Conservation (phyloP, 2,329 filamentous ascomycete genomes). For the Fusarium acutatum region DNA sequence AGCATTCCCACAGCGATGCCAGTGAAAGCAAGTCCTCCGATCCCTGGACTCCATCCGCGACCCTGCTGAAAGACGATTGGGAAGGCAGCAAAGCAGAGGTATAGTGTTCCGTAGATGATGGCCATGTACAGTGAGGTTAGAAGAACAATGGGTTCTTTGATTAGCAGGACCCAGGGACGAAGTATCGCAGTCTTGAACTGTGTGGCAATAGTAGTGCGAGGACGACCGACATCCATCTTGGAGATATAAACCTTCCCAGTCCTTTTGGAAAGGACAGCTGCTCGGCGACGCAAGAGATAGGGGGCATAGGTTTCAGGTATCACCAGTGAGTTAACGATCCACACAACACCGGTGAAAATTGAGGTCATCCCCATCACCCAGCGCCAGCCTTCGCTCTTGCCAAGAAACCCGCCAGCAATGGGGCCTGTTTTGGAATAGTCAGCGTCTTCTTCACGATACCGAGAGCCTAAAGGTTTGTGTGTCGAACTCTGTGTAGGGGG, state of each 20-base stretch:
- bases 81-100: conserved; percentile 64
- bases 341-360: conserved; percentile 67
- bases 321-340: conserved; percentile 59
- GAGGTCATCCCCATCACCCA: conserved; percentile 71
- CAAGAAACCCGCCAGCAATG: conserved; percentile 70
- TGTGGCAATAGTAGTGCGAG: conserved; percentile 52
- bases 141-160: conserved; percentile 73
- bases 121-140: conserved; percentile 68
- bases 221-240: conserved; percentile 55
- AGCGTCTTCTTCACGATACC: not conserved
- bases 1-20: conserved; percentile 72
- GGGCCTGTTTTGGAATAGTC: conserved; percentile 52
- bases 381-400: conserved; percentile 67
- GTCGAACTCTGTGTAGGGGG: too few relatives aligned
- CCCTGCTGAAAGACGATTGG: conserved; percentile 69
- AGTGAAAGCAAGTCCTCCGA: conserved; percentile 69
- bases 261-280: conserved; percentile 57
- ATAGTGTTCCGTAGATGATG: conserved; percentile 65
- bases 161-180: conserved; percentile 71
- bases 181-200: conserved; percentile 66
- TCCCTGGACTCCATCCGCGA: conserved; percentile 65
- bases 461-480: not conserved
- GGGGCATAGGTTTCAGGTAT: conserved; percentile 70
- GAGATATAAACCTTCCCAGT: conserved; percentile 66
- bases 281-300: conserved; percentile 62